These are phyloP conservation scores for Botrytis fabae DNA, from an alignment of 2,329 filamentous ascomycete genomes.

Conservation along the genomic window DNA sequence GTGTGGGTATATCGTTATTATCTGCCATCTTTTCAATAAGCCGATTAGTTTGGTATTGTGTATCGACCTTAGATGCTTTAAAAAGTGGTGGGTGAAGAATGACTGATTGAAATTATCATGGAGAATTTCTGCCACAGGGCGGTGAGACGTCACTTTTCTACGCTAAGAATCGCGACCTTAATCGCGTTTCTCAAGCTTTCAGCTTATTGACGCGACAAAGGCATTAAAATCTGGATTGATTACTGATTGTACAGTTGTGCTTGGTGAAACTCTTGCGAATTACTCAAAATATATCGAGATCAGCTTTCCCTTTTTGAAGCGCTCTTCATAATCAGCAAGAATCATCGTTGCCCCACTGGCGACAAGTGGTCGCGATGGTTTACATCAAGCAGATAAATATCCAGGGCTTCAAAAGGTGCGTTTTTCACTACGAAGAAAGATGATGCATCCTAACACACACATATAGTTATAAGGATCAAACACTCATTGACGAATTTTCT, in stretches of 20 bases:
- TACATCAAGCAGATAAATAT: slow-evolving; percentile 99
- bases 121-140: slow-evolving; percentile 18
- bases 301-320: not conserved
- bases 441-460: slow-evolving; percentile 25
- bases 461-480: slow-evolving; percentile 96
- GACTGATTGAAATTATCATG: slow-evolving; percentile 18
- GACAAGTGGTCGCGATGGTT: slow-evolving; percentile 55
- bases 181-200: slow-evolving; percentile 20
- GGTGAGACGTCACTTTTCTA: slow-evolving; percentile 11
- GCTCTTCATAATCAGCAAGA: slow-evolving; percentile 12
- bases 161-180: slow-evolving; percentile 22
- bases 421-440: slow-evolving; percentile 14
- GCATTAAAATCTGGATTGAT: not conserved
- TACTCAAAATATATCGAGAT: not conserved
- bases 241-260: not conserved
- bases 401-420: slow-evolving; percentile 97
- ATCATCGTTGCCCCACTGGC: slow-evolving; percentile 26
- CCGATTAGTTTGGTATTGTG: not conserved
- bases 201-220: slow-evolving; percentile 20
- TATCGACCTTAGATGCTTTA: not conserved
- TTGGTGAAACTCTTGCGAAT: not conserved
- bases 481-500: slow-evolving; percentile 96
- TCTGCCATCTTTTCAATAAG: slow-evolving; percentile 29
- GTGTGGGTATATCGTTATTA: slow-evolving; percentile 19
- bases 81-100: slow-evolving; percentile 5